Conservation (phyloP, 1,284 basidiomycete genomes). For the Mycosarcoma mackinlayi region DNA sequence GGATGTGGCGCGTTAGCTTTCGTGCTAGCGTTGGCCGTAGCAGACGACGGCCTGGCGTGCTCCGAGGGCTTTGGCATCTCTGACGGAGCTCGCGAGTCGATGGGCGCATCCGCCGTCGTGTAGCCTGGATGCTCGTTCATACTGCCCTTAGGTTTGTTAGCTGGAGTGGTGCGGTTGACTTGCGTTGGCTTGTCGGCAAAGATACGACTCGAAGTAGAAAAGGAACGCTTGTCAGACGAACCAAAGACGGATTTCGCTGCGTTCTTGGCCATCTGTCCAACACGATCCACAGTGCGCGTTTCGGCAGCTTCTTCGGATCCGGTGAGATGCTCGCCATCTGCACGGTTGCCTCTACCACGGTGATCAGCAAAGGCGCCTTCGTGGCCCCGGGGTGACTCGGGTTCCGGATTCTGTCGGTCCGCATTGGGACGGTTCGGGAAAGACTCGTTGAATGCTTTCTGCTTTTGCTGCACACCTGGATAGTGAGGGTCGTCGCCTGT, state of each 20-base stretch:
- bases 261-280: slow-evolving; percentile 33
- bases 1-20: slow-evolving; percentile 34
- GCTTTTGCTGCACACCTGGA: slow-evolving; percentile 37
- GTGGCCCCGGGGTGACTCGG: slow-evolving; percentile 39
- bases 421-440: slow-evolving; percentile 39
- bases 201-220: slow-evolving; percentile 22
- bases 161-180: slow-evolving; percentile 13
- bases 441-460: slow-evolving; percentile 23
- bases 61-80: slow-evolving; percentile 40
- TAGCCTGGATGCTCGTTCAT: slow-evolving; percentile 43
- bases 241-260: slow-evolving; percentile 34
- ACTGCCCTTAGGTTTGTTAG: slow-evolving; percentile 25
- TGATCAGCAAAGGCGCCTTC: slow-evolving; percentile 48
- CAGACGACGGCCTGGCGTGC: slow-evolving; percentile 15
- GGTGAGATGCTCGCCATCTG: slow-evolving; percentile 24
- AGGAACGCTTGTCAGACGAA: slow-evolving; percentile 24
- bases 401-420: slow-evolving; percentile 17
- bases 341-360: slow-evolving; percentile 32
- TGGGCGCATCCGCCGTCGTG: slow-evolving; percentile 48
- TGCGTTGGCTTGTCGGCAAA: slow-evolving; percentile 24
- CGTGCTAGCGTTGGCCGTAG: slow-evolving; percentile 32
- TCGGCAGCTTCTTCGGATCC: slow-evolving; percentile 42
- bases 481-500: slow-evolving; percentile 44
- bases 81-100: slow-evolving; percentile 38
- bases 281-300: slow-evolving; percentile 23